Evolutionary conservation across 192 early-diverging fungal species (phyloP).

Genomic region (Coemansia sp.): DNA sequence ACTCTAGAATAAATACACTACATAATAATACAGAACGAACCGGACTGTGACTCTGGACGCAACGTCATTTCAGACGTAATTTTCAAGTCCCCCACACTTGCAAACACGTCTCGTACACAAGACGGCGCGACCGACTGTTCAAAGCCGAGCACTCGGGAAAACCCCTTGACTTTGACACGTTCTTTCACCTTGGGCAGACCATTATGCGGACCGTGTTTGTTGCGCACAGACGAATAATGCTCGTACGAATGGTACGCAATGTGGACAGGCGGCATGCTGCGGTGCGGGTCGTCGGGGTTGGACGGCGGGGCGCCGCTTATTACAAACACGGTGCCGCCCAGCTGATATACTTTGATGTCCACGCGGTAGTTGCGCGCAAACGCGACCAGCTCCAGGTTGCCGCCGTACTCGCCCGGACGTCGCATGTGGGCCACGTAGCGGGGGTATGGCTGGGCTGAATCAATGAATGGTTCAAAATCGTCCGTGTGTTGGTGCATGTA

Average conservation of each 20-base stretch:
- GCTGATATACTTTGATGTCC: constrained; percentile 71
- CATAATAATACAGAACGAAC: constrained; percentile 2
- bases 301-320: constrained; percentile 61
- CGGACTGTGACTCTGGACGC: neutral
- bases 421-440: constrained; percentile 63
- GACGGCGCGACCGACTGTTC: constrained; percentile 2
- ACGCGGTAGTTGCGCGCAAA: constrained; percentile 64
- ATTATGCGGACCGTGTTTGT: constrained; percentile 60
- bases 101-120: neutral
- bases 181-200: constrained; percentile 64
- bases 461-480: constrained; percentile 65
- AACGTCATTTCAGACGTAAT: neutral
- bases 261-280: constrained; percentile 58
- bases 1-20: neutral
- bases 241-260: constrained; percentile 78
- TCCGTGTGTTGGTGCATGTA: constrained; percentile 61
- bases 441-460: constrained; percentile 60
- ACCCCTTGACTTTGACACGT: constrained; percentile 11
- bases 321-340: constrained; percentile 65
- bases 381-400: constrained; percentile 72
- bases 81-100: neutral
- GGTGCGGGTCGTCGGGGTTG: constrained; percentile 32
- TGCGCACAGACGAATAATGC: constrained; percentile 75
- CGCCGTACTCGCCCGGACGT: constrained; percentile 62
- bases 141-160: constrained; percentile 2